These are phyloP conservation scores for Alternaria novae-zelandiae DNA, from an alignment of 2,329 filamentous ascomycete genomes.

Conservation along the genomic window DNA sequence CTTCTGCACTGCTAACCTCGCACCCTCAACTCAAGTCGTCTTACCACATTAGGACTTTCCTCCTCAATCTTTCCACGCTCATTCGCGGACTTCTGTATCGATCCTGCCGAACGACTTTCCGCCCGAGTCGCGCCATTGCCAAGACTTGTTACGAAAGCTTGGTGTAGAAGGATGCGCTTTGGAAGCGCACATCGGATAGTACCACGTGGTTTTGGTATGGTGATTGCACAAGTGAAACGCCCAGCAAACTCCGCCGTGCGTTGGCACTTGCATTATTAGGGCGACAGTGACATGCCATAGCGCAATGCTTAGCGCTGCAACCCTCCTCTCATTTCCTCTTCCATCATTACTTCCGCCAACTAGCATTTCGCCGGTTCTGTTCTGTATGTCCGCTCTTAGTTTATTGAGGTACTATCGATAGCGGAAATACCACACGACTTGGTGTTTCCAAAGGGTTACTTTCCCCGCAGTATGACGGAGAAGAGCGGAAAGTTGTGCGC, in stretches of 20 bases:
- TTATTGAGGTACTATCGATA: background rate
- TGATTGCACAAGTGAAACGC: slow-evolving; percentile 18
- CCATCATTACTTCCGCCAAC: slow-evolving; percentile 17
- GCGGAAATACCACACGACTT: background rate
- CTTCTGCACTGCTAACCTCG: slow-evolving; percentile 3
- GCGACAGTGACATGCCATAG: slow-evolving; percentile 1
- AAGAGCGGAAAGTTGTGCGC: background rate
- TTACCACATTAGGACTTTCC: background rate
- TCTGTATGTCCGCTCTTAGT: background rate
- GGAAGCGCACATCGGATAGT: background rate
- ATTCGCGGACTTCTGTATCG: slow-evolving; percentile 23
- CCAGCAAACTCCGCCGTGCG: slow-evolving; percentile 10
- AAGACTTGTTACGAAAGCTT: slow-evolving; percentile 6
- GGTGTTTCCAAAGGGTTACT: background rate
- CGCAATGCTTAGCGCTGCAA: slow-evolving; percentile 19
- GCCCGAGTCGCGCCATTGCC: slow-evolving; percentile 6
- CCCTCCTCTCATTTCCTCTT: slow-evolving; percentile 2
- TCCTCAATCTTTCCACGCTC: slow-evolving; percentile 2
- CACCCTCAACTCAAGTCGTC: slow-evolving; percentile 1
- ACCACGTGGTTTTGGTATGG: background rate
- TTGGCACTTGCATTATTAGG: slow-evolving; percentile 5
- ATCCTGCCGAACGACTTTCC: slow-evolving; percentile 16
- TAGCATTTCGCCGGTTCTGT: slow-evolving; percentile 12
- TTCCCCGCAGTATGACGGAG: background rate
- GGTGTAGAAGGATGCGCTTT: slow-evolving; percentile 1